These are phyloP conservation scores for Colletotrichum lini DNA, from an alignment of 2,329 filamentous ascomycete genomes.

Conservation along the genomic window DNA sequence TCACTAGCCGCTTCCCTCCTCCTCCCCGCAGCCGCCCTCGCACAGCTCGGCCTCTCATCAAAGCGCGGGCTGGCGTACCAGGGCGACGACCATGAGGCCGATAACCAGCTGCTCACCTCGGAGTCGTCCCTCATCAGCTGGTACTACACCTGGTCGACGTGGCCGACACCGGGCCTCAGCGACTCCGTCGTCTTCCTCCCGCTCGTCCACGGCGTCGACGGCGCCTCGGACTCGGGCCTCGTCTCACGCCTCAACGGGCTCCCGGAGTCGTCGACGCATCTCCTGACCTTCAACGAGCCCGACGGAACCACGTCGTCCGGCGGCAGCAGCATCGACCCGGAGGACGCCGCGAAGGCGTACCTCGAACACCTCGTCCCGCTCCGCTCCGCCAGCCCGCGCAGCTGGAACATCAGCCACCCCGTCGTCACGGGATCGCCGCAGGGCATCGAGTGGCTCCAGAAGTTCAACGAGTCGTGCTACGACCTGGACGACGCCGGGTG, in stretches of 20 bases:
- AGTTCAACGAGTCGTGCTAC: conserved; percentile 58
- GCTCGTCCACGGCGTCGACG: conserved; percentile 54
- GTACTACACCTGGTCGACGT: conserved; percentile 61
- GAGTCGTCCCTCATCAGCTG: conserved; percentile 55
- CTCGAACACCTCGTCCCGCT: conserved; percentile 55
- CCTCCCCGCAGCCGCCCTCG: conserved; percentile 2
- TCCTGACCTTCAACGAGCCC: conserved; percentile 60
- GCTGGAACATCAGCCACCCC: conserved; percentile 58
- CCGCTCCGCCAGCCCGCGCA: conserved; percentile 39
- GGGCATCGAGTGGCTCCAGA: conserved; percentile 56
- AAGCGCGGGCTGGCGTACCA: conserved; percentile 39
- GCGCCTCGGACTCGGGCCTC: conserved; percentile 49
- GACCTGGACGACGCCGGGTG: conserved; percentile 55
- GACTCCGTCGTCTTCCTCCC: conserved; percentile 54
- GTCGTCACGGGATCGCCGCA: conserved; percentile 56
- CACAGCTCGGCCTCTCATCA: conserved; percentile 25
- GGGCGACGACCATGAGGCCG: conserved; percentile 44
- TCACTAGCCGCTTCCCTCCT: conserved; percentile 14
- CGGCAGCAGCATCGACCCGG: conserved; percentile 55
- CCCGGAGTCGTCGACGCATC: conserved; percentile 53
- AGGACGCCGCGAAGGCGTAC: conserved; percentile 56
- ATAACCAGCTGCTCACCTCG: conserved; percentile 54
- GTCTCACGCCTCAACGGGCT: conserved; percentile 47
- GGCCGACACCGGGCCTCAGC: conserved; percentile 47
- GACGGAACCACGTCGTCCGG: conserved; percentile 57